Evolutionary conservation across 78 protist genomes (phyloP).

Genomic region (Isochrysis galbana): DNA sequence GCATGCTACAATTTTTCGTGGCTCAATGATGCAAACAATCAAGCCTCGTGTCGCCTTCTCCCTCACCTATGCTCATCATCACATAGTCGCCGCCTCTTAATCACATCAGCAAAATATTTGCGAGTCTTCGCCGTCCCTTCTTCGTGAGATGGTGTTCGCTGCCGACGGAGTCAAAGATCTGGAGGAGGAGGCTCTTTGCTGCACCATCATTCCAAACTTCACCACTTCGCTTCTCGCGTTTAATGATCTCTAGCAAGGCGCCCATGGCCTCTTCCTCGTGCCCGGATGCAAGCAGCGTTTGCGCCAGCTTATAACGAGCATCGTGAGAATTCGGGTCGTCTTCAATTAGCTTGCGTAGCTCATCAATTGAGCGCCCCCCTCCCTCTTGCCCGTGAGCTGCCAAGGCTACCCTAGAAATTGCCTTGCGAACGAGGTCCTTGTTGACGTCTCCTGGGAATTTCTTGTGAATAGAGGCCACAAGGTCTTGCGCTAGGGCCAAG

Average conservation of each 20-base stretch:
- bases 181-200: background rate
- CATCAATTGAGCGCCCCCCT: background rate
- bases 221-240: background rate
- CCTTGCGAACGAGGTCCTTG: background rate
- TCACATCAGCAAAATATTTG: background rate
- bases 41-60: no score
- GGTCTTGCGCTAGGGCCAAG: background rate
- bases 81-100: no score
- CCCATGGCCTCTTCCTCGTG: background rate
- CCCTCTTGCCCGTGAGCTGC: background rate
- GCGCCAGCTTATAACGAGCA: background rate
- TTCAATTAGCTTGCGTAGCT: background rate
- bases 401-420: background rate
- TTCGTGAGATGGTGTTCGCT: background rate
- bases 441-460: background rate
- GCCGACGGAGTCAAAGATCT: constrained; percentile 13
- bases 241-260: background rate
- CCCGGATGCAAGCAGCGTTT: background rate
- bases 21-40: no score
- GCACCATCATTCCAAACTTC: background rate
- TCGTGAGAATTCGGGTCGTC: background rate
- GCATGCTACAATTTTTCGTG: no score
- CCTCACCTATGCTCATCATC: no score
- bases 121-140: background rate
- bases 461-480: background rate